Evolutionary conservation across 257 asterid species (phyloP).

Genomic region (Nicotiana noctiflora): DNA sequence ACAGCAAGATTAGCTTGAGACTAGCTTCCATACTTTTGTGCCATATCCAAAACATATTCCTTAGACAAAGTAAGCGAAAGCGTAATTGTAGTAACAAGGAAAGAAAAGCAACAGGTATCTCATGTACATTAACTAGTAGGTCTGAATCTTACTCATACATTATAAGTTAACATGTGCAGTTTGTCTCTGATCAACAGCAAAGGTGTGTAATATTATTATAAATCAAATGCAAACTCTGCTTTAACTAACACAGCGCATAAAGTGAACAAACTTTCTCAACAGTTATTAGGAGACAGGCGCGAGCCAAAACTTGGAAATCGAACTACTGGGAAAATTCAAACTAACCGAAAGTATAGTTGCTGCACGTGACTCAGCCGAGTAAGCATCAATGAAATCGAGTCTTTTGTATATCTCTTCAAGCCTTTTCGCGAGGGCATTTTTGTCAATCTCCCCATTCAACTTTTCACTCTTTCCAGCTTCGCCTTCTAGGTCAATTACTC

Average conservation of each 20-base stretch:
- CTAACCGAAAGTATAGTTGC: constrained; percentile 96
- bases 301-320: not conserved
- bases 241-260: not conserved
- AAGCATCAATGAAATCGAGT: constrained; percentile 89
- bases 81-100: not conserved
- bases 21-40: not conserved
- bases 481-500: constrained; percentile 48
- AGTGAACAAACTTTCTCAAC: not conserved
- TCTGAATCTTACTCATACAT: not conserved
- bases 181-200: not conserved
- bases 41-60: not conserved
- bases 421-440: constrained; percentile 51
- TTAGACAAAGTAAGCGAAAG: not conserved
- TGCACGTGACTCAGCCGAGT: constrained; percentile 99
- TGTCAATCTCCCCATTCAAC: constrained; percentile 39
- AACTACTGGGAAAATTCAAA: constrained; percentile 8
- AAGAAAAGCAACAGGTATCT: not conserved
- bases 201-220: not conserved
- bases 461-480: constrained; percentile 43
- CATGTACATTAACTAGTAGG: not conserved
- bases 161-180: not conserved
- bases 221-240: not conserved
- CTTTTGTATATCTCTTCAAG: constrained; percentile 88
- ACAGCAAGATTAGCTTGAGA: not conserved
- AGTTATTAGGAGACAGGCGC: not conserved